phyloP scores from a whole-genome alignment of 257 asterid species.

The Eustoma russellianum region DNA sequence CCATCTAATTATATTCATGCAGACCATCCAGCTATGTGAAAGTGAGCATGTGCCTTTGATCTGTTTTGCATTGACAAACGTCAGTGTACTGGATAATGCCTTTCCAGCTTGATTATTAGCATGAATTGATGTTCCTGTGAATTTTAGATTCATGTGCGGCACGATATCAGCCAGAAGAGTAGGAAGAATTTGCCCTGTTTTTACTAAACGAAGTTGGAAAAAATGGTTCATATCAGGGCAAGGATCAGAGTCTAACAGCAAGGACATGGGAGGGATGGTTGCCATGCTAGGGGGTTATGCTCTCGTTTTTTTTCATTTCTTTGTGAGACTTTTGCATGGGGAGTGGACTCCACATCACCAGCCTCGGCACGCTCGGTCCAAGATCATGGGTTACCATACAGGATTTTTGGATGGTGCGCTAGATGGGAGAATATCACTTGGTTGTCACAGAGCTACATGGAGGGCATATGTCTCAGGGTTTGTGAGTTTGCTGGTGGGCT shows the following conservation, averaged over 20 bases:
- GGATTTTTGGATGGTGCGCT: conserved; percentile 72
- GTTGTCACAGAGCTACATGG: conserved; percentile 76
- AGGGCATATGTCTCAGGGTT: conserved; percentile 70
- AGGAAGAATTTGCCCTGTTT: too few relatives aligned
- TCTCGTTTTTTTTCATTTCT: conserved; percentile 61
- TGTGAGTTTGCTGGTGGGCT: conserved; percentile 70
- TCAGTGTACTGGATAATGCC: too few relatives aligned
- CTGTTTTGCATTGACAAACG: too few relatives aligned
- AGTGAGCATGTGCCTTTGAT: too few relatives aligned
- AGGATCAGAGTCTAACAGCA: conserved; percentile 26
- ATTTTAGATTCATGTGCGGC: too few relatives aligned
- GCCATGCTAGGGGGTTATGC: conserved; percentile 80
- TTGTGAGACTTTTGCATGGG: conserved; percentile 70
- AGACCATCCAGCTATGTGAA: too few relatives aligned
- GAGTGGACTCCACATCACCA: conserved; percentile 46
- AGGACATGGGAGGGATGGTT: conserved; percentile 52
- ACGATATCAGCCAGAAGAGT: too few relatives aligned
- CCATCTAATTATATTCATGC: too few relatives aligned
- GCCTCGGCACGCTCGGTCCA: conserved; percentile 50
- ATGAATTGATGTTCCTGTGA: too few relatives aligned
- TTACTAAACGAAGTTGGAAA: too few relatives aligned
- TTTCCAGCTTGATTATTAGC: too few relatives aligned
- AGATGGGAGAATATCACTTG: conserved; percentile 72
- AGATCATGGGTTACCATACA: conserved; percentile 45
- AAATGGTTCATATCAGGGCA: conserved; percentile 77